Percentiles rank a stretch among this genome's conserved stretches.
Evolutionary conservation across 805 yeast species (phyloP).

Genomic region (Vanderwaltozyma yarrowii): DNA sequence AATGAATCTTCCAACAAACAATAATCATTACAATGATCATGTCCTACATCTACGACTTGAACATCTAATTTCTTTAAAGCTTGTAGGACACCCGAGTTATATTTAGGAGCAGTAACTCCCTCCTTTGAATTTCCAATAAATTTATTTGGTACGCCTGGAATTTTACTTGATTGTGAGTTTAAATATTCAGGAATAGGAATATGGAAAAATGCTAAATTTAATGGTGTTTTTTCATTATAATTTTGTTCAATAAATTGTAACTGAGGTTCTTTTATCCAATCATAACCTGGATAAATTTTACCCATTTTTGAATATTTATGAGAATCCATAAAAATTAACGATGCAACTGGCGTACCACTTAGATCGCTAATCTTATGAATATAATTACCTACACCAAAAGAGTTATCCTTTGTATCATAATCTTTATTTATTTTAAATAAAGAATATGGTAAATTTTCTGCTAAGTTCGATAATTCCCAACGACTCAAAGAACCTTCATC

Average conservation of each 20-base stretch:
- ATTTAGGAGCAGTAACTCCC: conserved; percentile 66
- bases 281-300: conserved; percentile 69
- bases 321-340: conserved; percentile 72
- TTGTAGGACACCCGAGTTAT: conserved; percentile 57
- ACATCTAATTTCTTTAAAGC: conserved; percentile 59
- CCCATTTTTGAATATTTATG: conserved; percentile 65
- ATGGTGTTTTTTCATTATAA: conserved; percentile 18
- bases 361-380: conserved; percentile 39
- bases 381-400: conserved; percentile 83
- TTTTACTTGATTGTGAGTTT: conserved; percentile 28
- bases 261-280: conserved; percentile 70
- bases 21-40: conserved; percentile 91
- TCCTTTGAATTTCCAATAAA: conserved; percentile 61
- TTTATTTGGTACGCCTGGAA: conserved; percentile 20
- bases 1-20: conserved; percentile 52
- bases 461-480: conserved; percentile 47
- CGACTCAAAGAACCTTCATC: conserved; percentile 69
- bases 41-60: conserved; percentile 72
- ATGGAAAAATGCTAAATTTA: conserved; percentile 78
- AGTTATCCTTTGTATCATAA: conserved; percentile 27
- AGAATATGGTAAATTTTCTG: conserved; percentile 56
- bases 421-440: conserved; percentile 53
- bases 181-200: conserved; percentile 85
- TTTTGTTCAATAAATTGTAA: conserved; percentile 42
- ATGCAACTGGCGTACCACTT: conserved; percentile 36